Evolutionary conservation across 768 basidiomycete genomes (phyloP).

Genomic region (Lentinula sp.): DNA sequence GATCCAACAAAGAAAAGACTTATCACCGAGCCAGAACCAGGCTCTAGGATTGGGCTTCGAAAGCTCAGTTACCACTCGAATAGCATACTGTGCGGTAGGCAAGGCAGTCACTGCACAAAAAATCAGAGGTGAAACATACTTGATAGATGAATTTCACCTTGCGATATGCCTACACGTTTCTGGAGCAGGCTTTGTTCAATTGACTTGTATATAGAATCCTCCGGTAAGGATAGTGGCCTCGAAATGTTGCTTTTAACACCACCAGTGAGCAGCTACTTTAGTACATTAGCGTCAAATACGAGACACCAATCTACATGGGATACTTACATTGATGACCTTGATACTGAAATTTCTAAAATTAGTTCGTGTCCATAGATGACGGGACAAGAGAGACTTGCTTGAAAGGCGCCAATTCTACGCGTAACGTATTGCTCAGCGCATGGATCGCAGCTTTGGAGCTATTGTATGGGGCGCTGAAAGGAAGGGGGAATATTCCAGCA

Average conservation of each 20-base stretch:
- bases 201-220: conserved; percentile 9
- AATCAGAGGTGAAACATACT: background rate
- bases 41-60: conserved; percentile 9
- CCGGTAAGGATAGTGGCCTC: background rate
- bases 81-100: conserved; percentile 9
- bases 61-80: conserved; percentile 9
- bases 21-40: conserved; percentile 12
- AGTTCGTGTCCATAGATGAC: background rate
- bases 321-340: conserved; percentile 9
- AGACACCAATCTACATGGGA: background rate
- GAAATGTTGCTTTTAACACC: conserved; percentile 10
- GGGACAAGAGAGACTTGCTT: background rate
- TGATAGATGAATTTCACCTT: background rate
- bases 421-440: conserved; percentile 18
- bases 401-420: conserved; percentile 24
- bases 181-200: conserved; percentile 12
- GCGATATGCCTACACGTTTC: conserved; percentile 6
- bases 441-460: conserved; percentile 22
- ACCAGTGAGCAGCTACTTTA: conserved; percentile 8
- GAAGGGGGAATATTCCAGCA: conserved; percentile 17
- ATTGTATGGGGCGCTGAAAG: conserved; percentile 21
- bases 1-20: conserved; percentile 10
- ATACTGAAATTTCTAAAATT: background rate
- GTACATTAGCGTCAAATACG: background rate
- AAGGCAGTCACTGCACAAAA: background rate